These are phyloP conservation scores for Tetrahymena elliotti DNA, from an alignment of 73 alveolate species.

Conservation along the genomic window DNA sequence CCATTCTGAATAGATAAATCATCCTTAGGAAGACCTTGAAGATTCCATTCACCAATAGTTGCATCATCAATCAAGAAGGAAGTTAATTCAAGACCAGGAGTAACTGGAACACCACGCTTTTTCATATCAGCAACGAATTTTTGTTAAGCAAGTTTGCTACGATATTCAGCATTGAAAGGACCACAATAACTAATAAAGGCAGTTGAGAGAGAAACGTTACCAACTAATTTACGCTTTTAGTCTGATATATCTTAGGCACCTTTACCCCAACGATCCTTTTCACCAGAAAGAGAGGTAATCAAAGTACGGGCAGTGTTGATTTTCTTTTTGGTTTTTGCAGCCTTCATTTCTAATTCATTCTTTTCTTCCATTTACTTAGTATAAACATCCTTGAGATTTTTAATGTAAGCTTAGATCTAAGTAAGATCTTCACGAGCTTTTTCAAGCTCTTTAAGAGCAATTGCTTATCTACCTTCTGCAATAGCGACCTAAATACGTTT, in stretches of 20 bases:
- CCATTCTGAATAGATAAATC: constrained; percentile 98
- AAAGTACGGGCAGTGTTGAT: constrained; percentile 95
- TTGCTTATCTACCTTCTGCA: constrained; percentile 71
- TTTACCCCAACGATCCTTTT: constrained; percentile 85
- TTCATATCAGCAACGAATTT: constrained; percentile 85
- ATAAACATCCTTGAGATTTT: constrained; percentile 85
- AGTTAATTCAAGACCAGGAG: constrained; percentile 72
- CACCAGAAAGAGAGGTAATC: constrained; percentile 88
- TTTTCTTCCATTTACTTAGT: constrained; percentile 88
- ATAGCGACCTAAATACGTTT: constrained; percentile 73
- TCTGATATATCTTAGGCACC: constrained; percentile 97
- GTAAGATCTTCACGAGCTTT: constrained; percentile 92
- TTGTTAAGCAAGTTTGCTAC: constrained; percentile 87
- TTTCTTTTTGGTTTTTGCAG: constrained; percentile 89
- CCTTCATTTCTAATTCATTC: constrained; percentile 86
- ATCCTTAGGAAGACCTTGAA: constrained; percentile 99
- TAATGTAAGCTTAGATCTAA: constrained; percentile 81
- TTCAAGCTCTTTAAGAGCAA: constrained; percentile 85
- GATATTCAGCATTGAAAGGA: constrained; percentile 98
- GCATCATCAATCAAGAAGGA: constrained; percentile 98
- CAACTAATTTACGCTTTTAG: constrained; percentile 92
- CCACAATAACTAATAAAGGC: constrained; percentile 99
- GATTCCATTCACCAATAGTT: constrained; percentile 99
- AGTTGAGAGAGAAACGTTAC: constrained; percentile 98
- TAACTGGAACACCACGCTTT: constrained; percentile 85